These are phyloP conservation scores for Hortaea sp. DNA, from an alignment of 2,329 filamentous ascomycete genomes.

Conservation along the genomic window DNA sequence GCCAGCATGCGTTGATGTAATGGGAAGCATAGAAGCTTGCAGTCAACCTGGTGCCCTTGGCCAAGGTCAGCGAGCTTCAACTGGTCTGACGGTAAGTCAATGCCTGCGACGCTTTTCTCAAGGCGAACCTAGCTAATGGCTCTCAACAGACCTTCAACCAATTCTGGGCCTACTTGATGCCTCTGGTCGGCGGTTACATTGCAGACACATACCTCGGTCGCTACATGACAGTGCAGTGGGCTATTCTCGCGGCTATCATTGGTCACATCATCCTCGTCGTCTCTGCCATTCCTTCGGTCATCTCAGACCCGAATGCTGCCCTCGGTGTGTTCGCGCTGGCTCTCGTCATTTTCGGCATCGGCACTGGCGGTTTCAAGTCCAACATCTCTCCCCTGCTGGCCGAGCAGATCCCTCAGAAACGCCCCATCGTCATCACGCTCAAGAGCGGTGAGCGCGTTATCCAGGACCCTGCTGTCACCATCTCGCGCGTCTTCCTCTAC, in stretches of 20 bases:
- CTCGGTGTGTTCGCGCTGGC: constrained; percentile 56
- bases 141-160: constrained; percentile 31
- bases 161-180: constrained; percentile 40
- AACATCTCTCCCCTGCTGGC: constrained; percentile 52
- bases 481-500: constrained; percentile 44
- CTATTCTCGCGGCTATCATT: constrained; percentile 51
- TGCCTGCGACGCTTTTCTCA: not conserved
- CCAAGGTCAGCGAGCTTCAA: constrained; percentile 33
- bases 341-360: constrained; percentile 59
- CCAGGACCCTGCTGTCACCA: constrained; percentile 36
- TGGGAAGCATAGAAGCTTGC: constrained; percentile 22
- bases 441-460: constrained; percentile 37
- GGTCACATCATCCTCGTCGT: constrained; percentile 58
- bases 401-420: constrained; percentile 35
- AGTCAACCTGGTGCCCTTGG: constrained; percentile 31
- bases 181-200: constrained; percentile 36
- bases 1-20: not conserved
- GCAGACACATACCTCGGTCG: constrained; percentile 62
- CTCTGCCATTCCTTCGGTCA: constrained; percentile 54
- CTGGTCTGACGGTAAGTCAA: constrained; percentile 25
- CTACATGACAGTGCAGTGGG: constrained; percentile 58
- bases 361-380: constrained; percentile 71
- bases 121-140: not conserved
- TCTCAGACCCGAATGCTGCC: constrained; percentile 42
- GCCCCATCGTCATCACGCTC: constrained; percentile 28